Percentiles rank a stretch among this genome's conserved stretches.
phyloP scores from a whole-genome alignment of 805 yeast species.

The Debaryomyces hansenii region DNA sequence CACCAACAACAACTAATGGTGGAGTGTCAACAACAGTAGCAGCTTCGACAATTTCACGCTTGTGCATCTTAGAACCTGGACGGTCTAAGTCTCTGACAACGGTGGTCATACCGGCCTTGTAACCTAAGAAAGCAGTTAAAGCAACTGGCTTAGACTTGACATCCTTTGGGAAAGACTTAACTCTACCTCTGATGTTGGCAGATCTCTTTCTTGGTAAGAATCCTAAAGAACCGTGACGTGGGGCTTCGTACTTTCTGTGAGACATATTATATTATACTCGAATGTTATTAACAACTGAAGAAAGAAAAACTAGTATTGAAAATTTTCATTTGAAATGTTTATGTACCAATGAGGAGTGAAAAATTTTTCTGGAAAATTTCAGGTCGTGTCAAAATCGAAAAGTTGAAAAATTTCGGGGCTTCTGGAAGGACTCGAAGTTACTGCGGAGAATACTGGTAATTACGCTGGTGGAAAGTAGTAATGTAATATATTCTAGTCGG shows the following conservation, averaged over 20 bases:
- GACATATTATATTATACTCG: slow-evolving; percentile 60
- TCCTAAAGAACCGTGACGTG: slow-evolving; percentile 99
- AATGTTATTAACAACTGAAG: slow-evolving; percentile 27
- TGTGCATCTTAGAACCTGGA: slow-evolving; percentile 99
- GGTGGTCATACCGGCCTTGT: slow-evolving; percentile 99
- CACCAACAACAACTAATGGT: slow-evolving; percentile 98
- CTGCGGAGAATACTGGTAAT: too few relatives aligned
- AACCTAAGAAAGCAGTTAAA: slow-evolving; percentile 99
- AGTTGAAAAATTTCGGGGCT: neutral
- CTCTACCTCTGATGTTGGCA: slow-evolving; percentile 96
- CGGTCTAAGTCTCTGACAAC: slow-evolving; percentile 99
- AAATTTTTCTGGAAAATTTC: slow-evolving; percentile 3
- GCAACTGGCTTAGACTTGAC: slow-evolving; percentile 97
- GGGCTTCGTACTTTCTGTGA: slow-evolving; percentile 99
- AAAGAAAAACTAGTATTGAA: slow-evolving; percentile 7
- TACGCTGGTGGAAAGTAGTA: too few relatives aligned
- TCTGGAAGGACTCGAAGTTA: too few relatives aligned
- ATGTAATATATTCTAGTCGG: too few relatives aligned
- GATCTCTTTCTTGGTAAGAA: slow-evolving; percentile 99
- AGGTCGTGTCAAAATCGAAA: slow-evolving; percentile 3
- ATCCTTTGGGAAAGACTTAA: slow-evolving; percentile 99
- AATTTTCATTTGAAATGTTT: slow-evolving; percentile 2
- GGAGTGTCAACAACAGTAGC: slow-evolving; percentile 99
- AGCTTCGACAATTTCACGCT: slow-evolving; percentile 99
- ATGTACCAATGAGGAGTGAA: slow-evolving; percentile 1